Percentiles rank a stretch among this genome's conserved stretches.
These are phyloP conservation scores for Guadua angustifolia DNA, from an alignment of 176 grass and related monocot species.

Conservation along the genomic window DNA sequence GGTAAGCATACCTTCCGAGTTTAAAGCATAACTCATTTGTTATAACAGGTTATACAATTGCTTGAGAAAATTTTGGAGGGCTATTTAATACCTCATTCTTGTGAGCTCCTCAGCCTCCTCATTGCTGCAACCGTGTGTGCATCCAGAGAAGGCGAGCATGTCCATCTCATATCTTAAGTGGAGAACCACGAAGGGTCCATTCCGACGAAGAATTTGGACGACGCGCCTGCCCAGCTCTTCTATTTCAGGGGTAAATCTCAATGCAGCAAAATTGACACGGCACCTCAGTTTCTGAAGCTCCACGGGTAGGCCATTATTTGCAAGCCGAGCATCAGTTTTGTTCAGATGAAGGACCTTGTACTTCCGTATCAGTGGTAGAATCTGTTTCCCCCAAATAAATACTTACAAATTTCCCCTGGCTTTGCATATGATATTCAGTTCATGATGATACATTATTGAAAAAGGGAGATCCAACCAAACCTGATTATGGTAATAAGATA, in stretches of 20 bases:
- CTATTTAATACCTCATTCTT: constrained; percentile 72
- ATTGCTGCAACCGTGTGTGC: constrained; percentile 77
- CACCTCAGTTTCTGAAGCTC: constrained; percentile 89
- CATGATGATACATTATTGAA: constrained; percentile 28
- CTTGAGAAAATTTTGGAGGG: constrained; percentile 12
- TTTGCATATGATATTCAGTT: constrained; percentile 40
- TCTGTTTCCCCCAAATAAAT: constrained; percentile 67
- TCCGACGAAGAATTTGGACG: constrained; percentile 66
- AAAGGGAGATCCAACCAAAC: constrained; percentile 44
- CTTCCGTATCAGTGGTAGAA: constrained; percentile 83
- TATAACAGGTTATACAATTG: not conserved
- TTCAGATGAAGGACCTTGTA: constrained; percentile 87
- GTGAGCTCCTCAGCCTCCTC: constrained; percentile 80
- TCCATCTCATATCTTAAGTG: constrained; percentile 99
- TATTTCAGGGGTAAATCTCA: constrained; percentile 92
- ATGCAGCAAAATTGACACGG: constrained; percentile 73
- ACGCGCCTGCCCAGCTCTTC: constrained; percentile 76
- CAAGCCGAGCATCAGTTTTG: constrained; percentile 82
- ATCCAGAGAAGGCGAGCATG: constrained; percentile 98
- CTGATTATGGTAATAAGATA: constrained; percentile 82
- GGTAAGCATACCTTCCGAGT: constrained; percentile 84
- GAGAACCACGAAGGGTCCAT: constrained; percentile 86
- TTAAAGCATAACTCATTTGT: constrained; percentile 34
- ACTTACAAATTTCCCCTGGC: constrained; percentile 40
- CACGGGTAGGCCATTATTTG: constrained; percentile 80